Conservation (phyloP, 1,284 basidiomycete genomes). For the Waitea zeae region DNA sequence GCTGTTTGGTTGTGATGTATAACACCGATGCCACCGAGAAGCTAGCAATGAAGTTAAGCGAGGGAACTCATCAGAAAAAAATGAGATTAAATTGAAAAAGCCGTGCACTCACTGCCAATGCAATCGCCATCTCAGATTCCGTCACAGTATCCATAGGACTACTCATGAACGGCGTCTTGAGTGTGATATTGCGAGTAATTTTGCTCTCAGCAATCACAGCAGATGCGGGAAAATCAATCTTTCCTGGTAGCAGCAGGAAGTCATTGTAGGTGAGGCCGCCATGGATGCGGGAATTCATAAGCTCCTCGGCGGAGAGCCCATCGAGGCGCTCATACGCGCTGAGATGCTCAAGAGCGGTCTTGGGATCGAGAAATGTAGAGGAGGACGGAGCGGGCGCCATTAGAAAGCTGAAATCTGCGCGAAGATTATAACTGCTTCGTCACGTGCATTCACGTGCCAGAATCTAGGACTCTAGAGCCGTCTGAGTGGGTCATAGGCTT, state of each 20-base stretch:
- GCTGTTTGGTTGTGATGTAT: constrained; percentile 96
- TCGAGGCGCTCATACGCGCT: constrained; percentile 61
- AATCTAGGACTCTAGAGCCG: too few species aligned
- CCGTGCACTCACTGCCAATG: constrained; percentile 58
- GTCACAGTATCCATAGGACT: constrained; percentile 99
- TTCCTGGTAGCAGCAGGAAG: constrained; percentile 87
- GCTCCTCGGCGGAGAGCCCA: constrained; percentile 74
- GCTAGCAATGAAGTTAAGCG: constrained; percentile 22
- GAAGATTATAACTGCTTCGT: too few species aligned
- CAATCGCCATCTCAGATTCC: constrained; percentile 93
- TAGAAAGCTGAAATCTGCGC: too few species aligned
- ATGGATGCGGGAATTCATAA: constrained; percentile 81
- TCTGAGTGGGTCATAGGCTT: too few species aligned
- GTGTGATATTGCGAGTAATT: constrained; percentile 81
- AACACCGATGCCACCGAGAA: constrained; percentile 93
- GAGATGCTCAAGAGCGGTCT: constrained; percentile 57
- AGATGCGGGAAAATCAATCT: constrained; percentile 83
- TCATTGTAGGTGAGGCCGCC: constrained; percentile 97
- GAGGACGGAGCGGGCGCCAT: too few species aligned
- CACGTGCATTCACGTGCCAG: too few species aligned
- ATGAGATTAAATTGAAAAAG: constrained; percentile 7
- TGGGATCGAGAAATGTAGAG: constrained; percentile 39
- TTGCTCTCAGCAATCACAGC: constrained; percentile 74
- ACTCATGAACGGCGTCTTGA: constrained; percentile 95
- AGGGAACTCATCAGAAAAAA: too few species aligned